These are phyloP conservation scores for Alternaria burnsii DNA, from an alignment of 2,329 filamentous ascomycete genomes.

Conservation along the genomic window DNA sequence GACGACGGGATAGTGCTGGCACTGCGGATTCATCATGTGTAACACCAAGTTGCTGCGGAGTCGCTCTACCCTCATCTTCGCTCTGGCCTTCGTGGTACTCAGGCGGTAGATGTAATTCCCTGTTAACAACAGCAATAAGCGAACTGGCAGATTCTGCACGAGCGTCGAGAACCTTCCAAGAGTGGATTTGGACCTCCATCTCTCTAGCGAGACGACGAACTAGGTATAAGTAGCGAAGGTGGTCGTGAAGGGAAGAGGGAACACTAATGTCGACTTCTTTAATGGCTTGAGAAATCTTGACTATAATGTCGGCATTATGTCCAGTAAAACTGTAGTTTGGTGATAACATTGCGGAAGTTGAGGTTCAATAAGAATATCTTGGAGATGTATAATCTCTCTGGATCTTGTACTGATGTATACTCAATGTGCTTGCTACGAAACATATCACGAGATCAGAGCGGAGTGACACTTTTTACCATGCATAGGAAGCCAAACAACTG, in stretches of 20 bases:
- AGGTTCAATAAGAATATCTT: not conserved
- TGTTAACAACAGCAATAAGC: not conserved
- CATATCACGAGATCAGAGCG: not conserved
- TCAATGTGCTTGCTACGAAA: not conserved
- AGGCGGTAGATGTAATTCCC: not conserved
- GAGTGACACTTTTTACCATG: not conserved
- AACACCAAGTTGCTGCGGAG: not conserved
- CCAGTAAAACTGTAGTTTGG: not conserved
- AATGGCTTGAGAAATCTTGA: not conserved
- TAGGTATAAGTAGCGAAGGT: not conserved
- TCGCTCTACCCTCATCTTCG: not conserved
- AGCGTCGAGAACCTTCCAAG: not conserved
- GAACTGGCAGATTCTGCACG: not conserved
- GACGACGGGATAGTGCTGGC: not conserved
- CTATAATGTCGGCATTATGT: not conserved
- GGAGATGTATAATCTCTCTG: not conserved
- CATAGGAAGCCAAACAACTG: not conserved
- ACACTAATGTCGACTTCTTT: not conserved
- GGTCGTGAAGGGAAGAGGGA: not conserved
- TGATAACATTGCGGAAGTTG: not conserved
- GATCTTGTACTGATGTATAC: not conserved
- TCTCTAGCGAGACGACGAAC: not conserved
- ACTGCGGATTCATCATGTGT: not conserved
- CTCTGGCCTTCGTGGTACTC: not conserved
- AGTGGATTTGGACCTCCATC: not conserved